Percentiles rank a stretch among this genome's conserved stretches.
Conservation (phyloP, 495 filamentous ascomycete genomes). For the Chaetomium fimeti region DNA sequence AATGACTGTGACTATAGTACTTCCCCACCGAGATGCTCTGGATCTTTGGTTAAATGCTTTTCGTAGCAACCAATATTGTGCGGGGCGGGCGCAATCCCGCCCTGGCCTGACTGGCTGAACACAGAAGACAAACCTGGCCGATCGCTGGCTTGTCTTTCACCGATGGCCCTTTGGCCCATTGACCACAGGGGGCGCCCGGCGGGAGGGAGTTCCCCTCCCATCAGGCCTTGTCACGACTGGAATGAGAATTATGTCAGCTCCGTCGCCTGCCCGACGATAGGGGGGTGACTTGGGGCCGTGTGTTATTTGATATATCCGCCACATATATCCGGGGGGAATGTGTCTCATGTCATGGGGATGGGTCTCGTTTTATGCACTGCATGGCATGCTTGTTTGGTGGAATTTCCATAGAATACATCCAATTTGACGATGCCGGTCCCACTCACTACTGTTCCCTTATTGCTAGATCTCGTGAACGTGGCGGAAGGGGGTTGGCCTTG, state of each 20-base stretch:
- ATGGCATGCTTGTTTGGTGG: conserved; percentile 1
- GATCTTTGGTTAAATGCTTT: conserved; percentile 49
- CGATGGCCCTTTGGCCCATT: neutral
- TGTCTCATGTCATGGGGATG: neutral
- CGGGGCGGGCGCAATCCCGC: conserved; percentile 9
- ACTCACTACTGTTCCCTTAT: neutral
- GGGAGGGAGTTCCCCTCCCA: neutral
- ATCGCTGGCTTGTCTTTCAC: conserved; percentile 3
- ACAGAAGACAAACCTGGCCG: neutral
- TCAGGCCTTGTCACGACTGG: conserved; percentile 13
- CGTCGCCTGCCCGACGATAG: neutral
- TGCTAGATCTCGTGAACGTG: neutral
- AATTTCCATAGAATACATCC: conserved; percentile 5
- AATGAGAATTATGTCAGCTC: conserved; percentile 7
- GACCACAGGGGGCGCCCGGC: conserved; percentile 1
- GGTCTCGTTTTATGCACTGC: conserved; percentile 5
- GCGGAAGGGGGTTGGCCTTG: neutral
- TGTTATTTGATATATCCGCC: neutral
- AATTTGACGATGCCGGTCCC: neutral
- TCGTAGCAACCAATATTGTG: neutral
- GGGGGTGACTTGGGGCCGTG: neutral
- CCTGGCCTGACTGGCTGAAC: conserved; percentile 1
- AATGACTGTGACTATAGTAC: conserved; percentile 38
- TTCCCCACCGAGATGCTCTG: conserved; percentile 53
- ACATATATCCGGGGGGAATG: neutral